Percentiles rank a stretch among this genome's conserved stretches.
These are phyloP conservation scores for Rhizophlyctis rosea DNA, from an alignment of 192 early-diverging fungal species.

Conservation along the genomic window DNA sequence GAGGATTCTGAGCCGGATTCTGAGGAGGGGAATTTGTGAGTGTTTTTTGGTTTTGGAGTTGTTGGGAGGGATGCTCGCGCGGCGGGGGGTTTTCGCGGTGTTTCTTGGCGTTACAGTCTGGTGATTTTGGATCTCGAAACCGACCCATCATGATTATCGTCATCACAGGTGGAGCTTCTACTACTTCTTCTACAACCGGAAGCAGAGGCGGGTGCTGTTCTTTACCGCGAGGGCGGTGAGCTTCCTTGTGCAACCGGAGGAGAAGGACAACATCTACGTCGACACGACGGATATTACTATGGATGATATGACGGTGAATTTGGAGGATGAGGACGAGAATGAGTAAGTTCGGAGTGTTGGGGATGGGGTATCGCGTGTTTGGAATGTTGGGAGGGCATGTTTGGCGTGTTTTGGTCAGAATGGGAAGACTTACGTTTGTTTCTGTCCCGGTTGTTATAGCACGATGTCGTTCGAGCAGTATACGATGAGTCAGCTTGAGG, in stretches of 20 bases:
- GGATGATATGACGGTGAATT: slow-evolving; percentile 29
- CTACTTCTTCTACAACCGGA: slow-evolving; percentile 95
- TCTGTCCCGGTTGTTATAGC: slow-evolving; percentile 8
- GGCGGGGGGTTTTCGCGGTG: slow-evolving; percentile 3
- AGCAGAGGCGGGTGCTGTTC: slow-evolving; percentile 88
- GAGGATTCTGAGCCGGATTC: slow-evolving; percentile 85
- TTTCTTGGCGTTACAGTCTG: not conserved
- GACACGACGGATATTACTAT: slow-evolving; percentile 35
- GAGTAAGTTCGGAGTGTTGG: slow-evolving; percentile 9
- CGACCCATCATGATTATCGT: not conserved
- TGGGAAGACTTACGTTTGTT: slow-evolving; percentile 17
- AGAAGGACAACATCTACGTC: slow-evolving; percentile 36
- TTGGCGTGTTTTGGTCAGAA: not conserved
- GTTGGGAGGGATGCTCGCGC: slow-evolving; percentile 8
- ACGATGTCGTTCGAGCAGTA: slow-evolving; percentile 60
- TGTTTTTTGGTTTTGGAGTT: slow-evolving; percentile 3
- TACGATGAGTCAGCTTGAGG: slow-evolving; percentile 66
- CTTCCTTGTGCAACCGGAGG: slow-evolving; percentile 62
- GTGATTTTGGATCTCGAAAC: slow-evolving; percentile 3
- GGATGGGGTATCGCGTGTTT: not conserved
- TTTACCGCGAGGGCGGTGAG: slow-evolving; percentile 87
- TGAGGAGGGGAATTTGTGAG: slow-evolving; percentile 82
- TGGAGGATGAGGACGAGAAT: slow-evolving; percentile 24
- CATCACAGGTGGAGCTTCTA: slow-evolving; percentile 89
- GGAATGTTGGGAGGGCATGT: not conserved